These are phyloP conservation scores for Chlorella sp. DNA, from an alignment of 139 green algal species.

Conservation along the genomic window DNA sequence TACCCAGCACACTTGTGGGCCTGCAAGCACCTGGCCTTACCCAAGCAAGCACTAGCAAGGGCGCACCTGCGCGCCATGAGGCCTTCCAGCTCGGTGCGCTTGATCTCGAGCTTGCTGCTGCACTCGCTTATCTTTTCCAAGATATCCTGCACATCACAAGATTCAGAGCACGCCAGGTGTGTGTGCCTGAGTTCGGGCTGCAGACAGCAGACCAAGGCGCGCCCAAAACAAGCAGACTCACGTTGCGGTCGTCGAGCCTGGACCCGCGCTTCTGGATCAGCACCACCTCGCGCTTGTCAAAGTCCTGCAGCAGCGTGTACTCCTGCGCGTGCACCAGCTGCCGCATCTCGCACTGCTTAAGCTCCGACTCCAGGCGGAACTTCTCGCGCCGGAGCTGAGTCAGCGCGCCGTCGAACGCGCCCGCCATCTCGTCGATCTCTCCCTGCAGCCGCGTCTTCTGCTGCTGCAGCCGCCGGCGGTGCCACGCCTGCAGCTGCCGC, in stretches of 20 bases:
- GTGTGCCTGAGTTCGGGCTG: no score
- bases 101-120: constrained; percentile 41
- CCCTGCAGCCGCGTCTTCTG: constrained; percentile 12
- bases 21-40: no score
- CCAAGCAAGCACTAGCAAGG: background rate
- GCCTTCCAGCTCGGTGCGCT: constrained; percentile 42
- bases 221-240: no score
- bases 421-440: constrained; percentile 20
- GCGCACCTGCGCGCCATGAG: constrained; percentile 23
- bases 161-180: no score
- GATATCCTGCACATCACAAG: constrained; percentile 51
- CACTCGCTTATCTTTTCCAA: constrained; percentile 38
- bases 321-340: constrained; percentile 60
- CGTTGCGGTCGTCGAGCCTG: constrained; percentile 53
- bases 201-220: no score
- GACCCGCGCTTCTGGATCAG: constrained; percentile 43
- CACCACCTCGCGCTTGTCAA: constrained; percentile 58
- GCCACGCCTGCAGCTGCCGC: constrained; percentile 18
- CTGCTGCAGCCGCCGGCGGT: constrained; percentile 4
- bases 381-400: constrained; percentile 40
- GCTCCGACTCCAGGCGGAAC: constrained; percentile 46
- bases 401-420: constrained; percentile 57
- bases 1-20: no score
- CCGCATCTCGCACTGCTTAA: constrained; percentile 53
- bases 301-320: constrained; percentile 55